These are phyloP conservation scores for Mariannaea sp. DNA, from an alignment of 2,329 filamentous ascomycete genomes.

Conservation along the genomic window DNA sequence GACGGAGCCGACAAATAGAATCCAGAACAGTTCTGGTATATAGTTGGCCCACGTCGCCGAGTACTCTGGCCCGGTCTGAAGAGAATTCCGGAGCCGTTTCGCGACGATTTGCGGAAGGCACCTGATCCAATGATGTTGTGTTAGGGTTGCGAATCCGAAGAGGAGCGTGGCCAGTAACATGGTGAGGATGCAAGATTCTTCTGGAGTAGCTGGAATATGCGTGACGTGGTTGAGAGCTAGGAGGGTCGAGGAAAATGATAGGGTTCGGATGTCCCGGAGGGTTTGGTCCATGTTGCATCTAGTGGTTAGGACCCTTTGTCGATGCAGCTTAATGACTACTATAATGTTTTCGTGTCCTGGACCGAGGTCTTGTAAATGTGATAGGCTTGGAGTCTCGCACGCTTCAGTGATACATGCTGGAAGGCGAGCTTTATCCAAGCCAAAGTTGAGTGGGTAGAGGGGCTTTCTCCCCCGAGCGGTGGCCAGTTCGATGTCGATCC, in stretches of 20 bases:
- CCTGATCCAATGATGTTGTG: slow-evolving; percentile 1
- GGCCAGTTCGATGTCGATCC: slow-evolving; percentile 7
- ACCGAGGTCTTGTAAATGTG: not conserved
- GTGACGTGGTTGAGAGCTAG: not conserved
- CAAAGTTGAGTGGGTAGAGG: slow-evolving; percentile 2
- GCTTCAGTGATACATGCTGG: not conserved
- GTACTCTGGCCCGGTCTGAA: not conserved
- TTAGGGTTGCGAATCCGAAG: not conserved
- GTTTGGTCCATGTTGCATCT: slow-evolving; percentile 9
- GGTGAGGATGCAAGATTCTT: not conserved
- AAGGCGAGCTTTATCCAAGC: not conserved
- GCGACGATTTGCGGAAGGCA: not conserved
- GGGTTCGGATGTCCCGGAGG: slow-evolving; percentile 1
- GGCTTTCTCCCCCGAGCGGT: not conserved
- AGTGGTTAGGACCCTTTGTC: not conserved
- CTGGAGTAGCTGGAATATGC: not conserved
- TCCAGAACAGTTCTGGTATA: slow-evolving; percentile 5
- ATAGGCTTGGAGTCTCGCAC: not conserved
- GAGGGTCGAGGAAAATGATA: not conserved
- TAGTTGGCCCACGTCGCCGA: not conserved
- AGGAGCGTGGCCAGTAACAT: slow-evolving; percentile 2
- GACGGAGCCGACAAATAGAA: slow-evolving; percentile 1
- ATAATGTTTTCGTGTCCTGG: not conserved
- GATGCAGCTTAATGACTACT: not conserved
- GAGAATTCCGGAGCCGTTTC: not conserved